Evolutionary conservation across 2,329 filamentous ascomycete species (phyloP), one percentile per base, ranked within the genome.

Genomic region (Erysiphe pulchra): DNA sequence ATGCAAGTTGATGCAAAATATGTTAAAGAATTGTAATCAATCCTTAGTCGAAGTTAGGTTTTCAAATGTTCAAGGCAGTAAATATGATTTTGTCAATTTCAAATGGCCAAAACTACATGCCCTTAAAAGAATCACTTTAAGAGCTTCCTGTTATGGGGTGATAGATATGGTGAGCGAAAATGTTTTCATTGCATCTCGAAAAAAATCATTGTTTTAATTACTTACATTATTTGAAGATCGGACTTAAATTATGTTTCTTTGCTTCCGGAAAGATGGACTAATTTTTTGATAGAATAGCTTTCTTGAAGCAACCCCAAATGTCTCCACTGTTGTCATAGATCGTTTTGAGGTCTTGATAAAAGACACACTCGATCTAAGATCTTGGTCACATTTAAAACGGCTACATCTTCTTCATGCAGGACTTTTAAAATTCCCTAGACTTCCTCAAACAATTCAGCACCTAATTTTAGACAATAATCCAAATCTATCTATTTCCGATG

Each of bases 381-480:
- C 20, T 2, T 55, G 54, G 52, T 43, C 46, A 14, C 13, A 45
- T 1, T 47, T 58, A 14, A 44, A 54, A 42, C 40, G 48, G n/a
- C 49, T 59, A 11, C 49, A 56, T 39, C 47, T 58, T 4, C 50
- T 17, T 20, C 45, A 53, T 34, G 50, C 47, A 2, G 9, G 43
- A 18, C 31, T 56, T 18, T 28, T 2, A 11, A 13, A 14, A 5
- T 28, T 55, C 9, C 57, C 56, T 12, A 44, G 44, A 24, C 46
- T 58, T 18, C 56, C 56, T n/a, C 18, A 45, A 8, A 55, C 50
- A 10, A 39, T 59, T 13, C 54, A 49, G 44, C 48, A 53, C 12
- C 52, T 59, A n/a, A 46, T 46, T 17, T 13, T 59, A 1, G 48
- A 42, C 13, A 33, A 50, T 1, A 56, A 54, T 28, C 36, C 28